Evolutionary conservation across 495 filamentous ascomycete genomes (phyloP), one percentile per base, ranked within the genome.

Genomic region (Daldinia decipiens): DNA sequence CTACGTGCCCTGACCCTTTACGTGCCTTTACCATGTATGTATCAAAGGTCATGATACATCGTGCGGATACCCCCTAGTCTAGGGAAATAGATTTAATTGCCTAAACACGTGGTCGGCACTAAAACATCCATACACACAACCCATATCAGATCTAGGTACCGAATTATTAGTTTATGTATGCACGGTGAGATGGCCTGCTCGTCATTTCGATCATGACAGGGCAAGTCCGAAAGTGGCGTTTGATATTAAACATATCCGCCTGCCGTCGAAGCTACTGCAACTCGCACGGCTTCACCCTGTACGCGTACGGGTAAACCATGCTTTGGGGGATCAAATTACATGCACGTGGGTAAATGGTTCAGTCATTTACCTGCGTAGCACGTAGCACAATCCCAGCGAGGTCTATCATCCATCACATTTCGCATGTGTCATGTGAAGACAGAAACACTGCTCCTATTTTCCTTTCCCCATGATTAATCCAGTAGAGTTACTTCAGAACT

Each of bases 281-380:
- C 52, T 65, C 62, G 57, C 55, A 60, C 39, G 58, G 65, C 61
- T 59, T 66, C 68, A 69, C 65, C 70, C 40, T 40, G 65, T 68
- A 73, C 59, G 50, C 51, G 57, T 68, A 73, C 59, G 65, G 66
- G 40, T 61, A 64, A 36, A 38, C 34, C 61, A 64, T 51, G 61
- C 50, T 29, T 68, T 64, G 61, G 56, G 65, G 54, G 34, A 29
- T 68, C 64, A 72, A 64, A 68, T 67, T 72, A 72, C 70, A 64
- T 73, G 70, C 65, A 73, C 70, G 65, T 73, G 70, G 70, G 55
- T 73, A 69, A 72, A 69, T 62, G 45, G 56, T 68, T 53, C 31
- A 69, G 61, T 54, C 26, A 21, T 11, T 56, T 34, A 21, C 19
- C 24, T 56, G 9, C 17, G 29, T 21, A 24, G 24, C 26, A n/a